These are phyloP conservation scores for Coprinopsis marcescibilis DNA, from an alignment of 768 basidiomycete species.

Conservation along the genomic window DNA sequence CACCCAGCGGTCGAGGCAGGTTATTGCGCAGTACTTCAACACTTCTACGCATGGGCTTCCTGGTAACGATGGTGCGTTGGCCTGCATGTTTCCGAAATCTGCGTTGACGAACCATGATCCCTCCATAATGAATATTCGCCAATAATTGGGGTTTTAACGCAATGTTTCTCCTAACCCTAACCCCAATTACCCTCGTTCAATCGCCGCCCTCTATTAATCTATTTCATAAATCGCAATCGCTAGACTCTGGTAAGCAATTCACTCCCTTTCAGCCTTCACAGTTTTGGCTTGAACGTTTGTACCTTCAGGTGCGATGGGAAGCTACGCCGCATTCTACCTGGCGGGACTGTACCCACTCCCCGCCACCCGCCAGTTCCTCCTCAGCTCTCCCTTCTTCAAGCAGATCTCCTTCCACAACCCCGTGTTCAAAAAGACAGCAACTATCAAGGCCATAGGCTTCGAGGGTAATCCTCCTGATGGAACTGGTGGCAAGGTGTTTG, in stretches of 20 bases:
- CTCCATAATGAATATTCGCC: too few species aligned
- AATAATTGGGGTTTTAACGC: too few species aligned
- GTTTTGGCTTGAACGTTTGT: neutral
- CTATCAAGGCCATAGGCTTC: slow-evolving; percentile 45
- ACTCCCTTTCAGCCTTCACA: neutral
- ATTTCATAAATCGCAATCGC: neutral
- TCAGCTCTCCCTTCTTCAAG: slow-evolving; percentile 59
- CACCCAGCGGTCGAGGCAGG: slow-evolving; percentile 48
- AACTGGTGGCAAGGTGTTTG: slow-evolving; percentile 49
- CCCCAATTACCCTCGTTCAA: neutral
- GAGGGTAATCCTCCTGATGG: slow-evolving; percentile 46
- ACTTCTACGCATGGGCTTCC: slow-evolving; percentile 52
- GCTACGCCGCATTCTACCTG: slow-evolving; percentile 53
- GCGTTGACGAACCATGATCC: too few species aligned
- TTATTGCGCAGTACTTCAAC: slow-evolving; percentile 53
- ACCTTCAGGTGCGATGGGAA: slow-evolving; percentile 53
- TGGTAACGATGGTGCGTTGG: slow-evolving; percentile 59
- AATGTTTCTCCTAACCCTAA: too few species aligned
- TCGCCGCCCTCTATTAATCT: neutral
- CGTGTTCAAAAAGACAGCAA: slow-evolving; percentile 49
- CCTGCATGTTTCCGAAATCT: too few species aligned
- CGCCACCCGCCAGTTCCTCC: slow-evolving; percentile 51
- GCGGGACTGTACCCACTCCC: slow-evolving; percentile 60
- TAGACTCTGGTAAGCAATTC: slow-evolving; percentile 22
- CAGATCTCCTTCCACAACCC: slow-evolving; percentile 59